Evolutionary conservation across 2,329 filamentous ascomycete genomes (phyloP).

Genomic region (Mycogone perniciosa): DNA sequence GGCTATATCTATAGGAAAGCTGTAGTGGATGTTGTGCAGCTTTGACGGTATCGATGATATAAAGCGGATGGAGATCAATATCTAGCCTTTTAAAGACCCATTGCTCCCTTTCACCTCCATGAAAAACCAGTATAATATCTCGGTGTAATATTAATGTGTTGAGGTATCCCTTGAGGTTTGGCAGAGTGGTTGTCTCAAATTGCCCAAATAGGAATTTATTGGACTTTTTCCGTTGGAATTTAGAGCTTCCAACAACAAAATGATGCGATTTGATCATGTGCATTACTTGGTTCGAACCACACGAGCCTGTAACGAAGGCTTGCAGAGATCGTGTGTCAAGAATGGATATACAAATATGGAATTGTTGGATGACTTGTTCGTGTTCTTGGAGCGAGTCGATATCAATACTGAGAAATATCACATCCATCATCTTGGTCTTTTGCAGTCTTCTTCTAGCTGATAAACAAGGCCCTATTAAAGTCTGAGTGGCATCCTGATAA

Average conservation of each 20-base stretch:
- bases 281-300: background rate
- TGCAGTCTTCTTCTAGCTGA: too few relatives aligned
- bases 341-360: background rate
- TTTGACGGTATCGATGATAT: constrained; percentile 4
- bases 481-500: too few relatives aligned
- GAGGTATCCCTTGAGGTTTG: background rate
- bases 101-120: constrained; percentile 2
- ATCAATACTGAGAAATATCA: too few relatives aligned
- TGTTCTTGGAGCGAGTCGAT: too few relatives aligned
- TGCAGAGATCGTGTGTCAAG: background rate
- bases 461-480: too few relatives aligned
- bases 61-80: constrained; percentile 2
- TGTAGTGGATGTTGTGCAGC: constrained; percentile 5
- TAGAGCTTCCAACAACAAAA: background rate
- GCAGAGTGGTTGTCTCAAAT: background rate
- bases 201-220: background rate
- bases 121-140: constrained; percentile 1
- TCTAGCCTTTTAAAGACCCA: constrained; percentile 2
- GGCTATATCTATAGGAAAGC: constrained; percentile 4
- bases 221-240: background rate
- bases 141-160: background rate
- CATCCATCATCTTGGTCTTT: too few relatives aligned
- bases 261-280: background rate
- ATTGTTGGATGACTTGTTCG: background rate
- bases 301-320: background rate